Evolutionary conservation across 2,329 filamentous ascomycete species (phyloP).

Genomic region (Atkinsonella hypoxylon): DNA sequence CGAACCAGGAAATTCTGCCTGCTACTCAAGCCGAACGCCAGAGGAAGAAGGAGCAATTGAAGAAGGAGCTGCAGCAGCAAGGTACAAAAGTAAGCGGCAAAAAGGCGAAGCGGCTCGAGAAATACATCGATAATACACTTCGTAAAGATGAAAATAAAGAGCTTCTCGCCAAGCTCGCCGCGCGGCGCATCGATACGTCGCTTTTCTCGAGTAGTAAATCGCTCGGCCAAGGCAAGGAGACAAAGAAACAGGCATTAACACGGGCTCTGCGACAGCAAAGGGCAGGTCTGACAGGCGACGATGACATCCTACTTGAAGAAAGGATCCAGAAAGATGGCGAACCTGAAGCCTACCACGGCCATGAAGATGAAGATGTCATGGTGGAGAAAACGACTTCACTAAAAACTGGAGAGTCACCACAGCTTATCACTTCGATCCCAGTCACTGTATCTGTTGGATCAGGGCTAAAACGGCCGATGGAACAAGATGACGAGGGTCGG

Average conservation of each 20-base stretch:
- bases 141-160: conserved; percentile 85
- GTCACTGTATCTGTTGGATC: conserved; percentile 41
- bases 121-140: conserved; percentile 77
- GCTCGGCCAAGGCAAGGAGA: conserved; percentile 60
- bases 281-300: conserved; percentile 47
- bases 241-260: conserved; percentile 55
- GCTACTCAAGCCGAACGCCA: conserved; percentile 37
- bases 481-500: conserved; percentile 64
- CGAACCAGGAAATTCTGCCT: conserved; percentile 24
- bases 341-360: conserved; percentile 12
- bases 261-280: conserved; percentile 52
- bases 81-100: conserved; percentile 48
- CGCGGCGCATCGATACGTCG: conserved; percentile 69
- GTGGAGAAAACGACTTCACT: neutral
- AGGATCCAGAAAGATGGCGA: conserved; percentile 20
- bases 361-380: conserved; percentile 9
- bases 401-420: neutral
- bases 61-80: conserved; percentile 38
- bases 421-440: neutral
- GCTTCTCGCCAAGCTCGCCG: conserved; percentile 71
- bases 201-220: conserved; percentile 67
- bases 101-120: conserved; percentile 55
- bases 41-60: conserved; percentile 42
- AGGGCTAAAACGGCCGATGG: conserved; percentile 78
- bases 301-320: conserved; percentile 40